Conservation (phyloP, 2,329 filamentous ascomycete species). For the Aspergillus texensis region DNA sequence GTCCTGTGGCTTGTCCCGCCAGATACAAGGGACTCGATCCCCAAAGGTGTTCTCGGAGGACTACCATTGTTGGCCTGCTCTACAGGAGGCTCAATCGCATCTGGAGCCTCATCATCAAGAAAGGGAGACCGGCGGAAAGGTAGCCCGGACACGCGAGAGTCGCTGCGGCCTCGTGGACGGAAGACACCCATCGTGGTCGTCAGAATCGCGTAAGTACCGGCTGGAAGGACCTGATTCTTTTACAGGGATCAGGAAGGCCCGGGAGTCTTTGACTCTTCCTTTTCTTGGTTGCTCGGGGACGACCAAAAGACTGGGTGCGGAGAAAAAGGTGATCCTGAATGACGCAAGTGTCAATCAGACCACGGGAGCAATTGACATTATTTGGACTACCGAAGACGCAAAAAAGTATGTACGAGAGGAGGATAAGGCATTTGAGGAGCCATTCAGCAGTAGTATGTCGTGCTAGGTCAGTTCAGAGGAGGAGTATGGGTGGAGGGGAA, state of each 20-base stretch:
- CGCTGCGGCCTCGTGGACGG: slow-evolving; percentile 32
- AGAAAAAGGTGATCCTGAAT: slow-evolving; percentile 14
- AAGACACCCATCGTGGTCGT: slow-evolving; percentile 31
- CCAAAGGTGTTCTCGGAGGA: slow-evolving; percentile 25
- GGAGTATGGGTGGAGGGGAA: neutral
- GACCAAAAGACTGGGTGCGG: slow-evolving; percentile 4
- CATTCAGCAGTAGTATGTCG: neutral
- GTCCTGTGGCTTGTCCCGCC: slow-evolving; percentile 41
- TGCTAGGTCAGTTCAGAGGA: neutral
- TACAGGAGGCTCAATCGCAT: slow-evolving; percentile 25
- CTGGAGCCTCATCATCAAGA: slow-evolving; percentile 25
- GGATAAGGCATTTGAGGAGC: neutral
- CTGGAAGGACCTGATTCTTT: neutral
- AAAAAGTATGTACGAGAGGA: neutral
- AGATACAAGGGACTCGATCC: slow-evolving; percentile 32
- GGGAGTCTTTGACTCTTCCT: neutral
- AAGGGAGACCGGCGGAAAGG: slow-evolving; percentile 26
- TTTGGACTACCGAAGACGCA: slow-evolving; percentile 4
- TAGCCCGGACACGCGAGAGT: slow-evolving; percentile 31
- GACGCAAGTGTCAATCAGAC: slow-evolving; percentile 22
- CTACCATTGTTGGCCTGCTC: slow-evolving; percentile 34
- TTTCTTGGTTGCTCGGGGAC: neutral
- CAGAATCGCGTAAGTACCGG: neutral
- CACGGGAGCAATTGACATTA: slow-evolving; percentile 18
- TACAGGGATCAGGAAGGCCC: neutral